phyloP scores from a whole-genome alignment of 78 protist genomes.

The Guillardia theta region DNA sequence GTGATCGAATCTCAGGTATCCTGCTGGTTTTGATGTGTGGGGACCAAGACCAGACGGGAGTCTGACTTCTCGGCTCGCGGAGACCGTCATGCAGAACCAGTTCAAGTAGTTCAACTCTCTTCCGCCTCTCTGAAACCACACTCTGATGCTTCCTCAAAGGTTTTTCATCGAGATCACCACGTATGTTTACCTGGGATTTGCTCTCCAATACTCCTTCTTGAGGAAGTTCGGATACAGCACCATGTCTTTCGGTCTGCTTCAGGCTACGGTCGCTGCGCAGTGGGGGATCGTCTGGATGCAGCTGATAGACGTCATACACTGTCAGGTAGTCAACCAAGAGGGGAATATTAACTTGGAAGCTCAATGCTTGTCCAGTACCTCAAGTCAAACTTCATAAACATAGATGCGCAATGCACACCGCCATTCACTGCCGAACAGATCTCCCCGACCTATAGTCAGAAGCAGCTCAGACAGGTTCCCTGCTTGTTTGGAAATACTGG shows the following conservation, averaged over 20 bases:
- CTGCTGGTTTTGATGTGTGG: neutral
- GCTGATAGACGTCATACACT: neutral
- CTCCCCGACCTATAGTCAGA: neutral
- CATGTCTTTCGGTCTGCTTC: neutral
- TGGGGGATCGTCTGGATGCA: neutral
- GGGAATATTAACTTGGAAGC: no score
- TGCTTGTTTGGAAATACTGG: no score
- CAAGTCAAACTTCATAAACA: neutral
- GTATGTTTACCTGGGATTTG: neutral
- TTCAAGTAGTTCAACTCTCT: conserved; percentile 7
- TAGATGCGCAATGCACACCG: neutral
- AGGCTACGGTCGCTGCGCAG: neutral
- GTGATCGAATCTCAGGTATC: no score
- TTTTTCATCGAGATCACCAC: neutral
- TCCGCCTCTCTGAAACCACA: no score
- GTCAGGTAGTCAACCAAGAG: no score
- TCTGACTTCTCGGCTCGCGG: neutral
- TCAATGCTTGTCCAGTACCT: neutral
- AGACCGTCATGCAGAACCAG: neutral
- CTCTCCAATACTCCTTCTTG: neutral
- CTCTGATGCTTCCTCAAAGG: no score
- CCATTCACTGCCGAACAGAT: neutral
- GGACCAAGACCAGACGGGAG: neutral
- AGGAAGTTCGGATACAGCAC: conserved; percentile 30
- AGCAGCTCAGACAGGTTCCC: neutral